Evolutionary conservation across 192 early-diverging fungal genomes (phyloP), one percentile per base, ranked within the genome.

Genomic region (Chytriomyces confervae): DNA sequence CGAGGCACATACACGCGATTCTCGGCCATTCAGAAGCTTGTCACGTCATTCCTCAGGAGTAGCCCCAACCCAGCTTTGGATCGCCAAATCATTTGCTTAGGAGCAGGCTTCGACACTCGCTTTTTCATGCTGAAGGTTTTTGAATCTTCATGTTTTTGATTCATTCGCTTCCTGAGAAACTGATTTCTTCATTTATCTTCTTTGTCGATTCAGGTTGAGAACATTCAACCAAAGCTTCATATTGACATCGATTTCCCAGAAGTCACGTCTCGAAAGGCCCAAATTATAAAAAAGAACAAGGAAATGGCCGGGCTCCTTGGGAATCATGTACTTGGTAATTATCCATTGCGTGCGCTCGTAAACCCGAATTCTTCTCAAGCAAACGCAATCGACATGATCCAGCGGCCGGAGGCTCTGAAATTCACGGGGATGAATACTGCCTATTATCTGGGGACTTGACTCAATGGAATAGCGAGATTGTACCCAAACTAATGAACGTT

Each of bases 161-260:
- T 36, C 36, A 36, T 36, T 36, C 36, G 36, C 36, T 36, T 57
- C 53, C 53, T 13, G 3, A 1, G 53, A 5, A 57, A 20, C 16
- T 13, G 53, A 20, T 57, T 57, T 57, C 53, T 5, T 5, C 3
- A 13, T 57, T 18, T 24, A 20, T 27, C 43, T 45, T 57, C 23
- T 27, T 72, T 50, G 63, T 50, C 27, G 6, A 60, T 50, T n/a
- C 60, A 89, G 84, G 57, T 45, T 23, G 70, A 23, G 60, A 69
- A 72, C 24, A 50, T 63, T 20, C 57, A 81, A 57, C 84, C 84
- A 18, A 51, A 77, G 53, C 77, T 84, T 72, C 97, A 93, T 81
- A 93, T 95, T 88, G 97, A 99, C 81, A 88, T 98, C 36, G 97
- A 99, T 81, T 97, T 95, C 77, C 89, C 91, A 6, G 94, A 99